Evolutionary conservation across 75 land plant species (phyloP).

Genomic region (Picea glauca): DNA sequence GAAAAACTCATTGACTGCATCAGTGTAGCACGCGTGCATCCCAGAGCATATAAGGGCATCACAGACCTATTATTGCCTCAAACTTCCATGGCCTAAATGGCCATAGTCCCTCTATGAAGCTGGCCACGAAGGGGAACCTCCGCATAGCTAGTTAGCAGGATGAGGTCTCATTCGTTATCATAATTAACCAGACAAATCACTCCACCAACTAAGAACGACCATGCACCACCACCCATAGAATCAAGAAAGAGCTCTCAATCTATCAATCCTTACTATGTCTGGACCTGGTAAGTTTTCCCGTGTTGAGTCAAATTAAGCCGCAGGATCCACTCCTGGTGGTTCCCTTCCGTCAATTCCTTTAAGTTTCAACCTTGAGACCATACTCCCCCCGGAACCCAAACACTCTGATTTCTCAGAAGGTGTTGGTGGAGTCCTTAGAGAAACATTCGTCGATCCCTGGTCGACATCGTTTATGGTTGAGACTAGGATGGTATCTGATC

Average conservation of each 20-base stretch:
- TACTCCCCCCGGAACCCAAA: conserved; percentile 10
- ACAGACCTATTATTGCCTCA: conserved; percentile 63
- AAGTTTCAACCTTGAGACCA: conserved; percentile 65
- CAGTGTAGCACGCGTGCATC: not conserved
- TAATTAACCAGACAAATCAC: conserved; percentile 93
- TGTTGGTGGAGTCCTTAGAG: conserved; percentile 5
- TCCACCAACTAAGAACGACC: conserved; percentile 66
- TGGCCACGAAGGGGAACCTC: conserved; percentile 28
- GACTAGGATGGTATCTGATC: conserved; percentile 11
- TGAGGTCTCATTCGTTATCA: conserved; percentile 96
- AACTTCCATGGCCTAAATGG: conserved; percentile 47
- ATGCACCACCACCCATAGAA: conserved; percentile 67
- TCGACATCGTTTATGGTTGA: conserved; percentile 13
- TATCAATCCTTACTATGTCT: conserved; percentile 58
- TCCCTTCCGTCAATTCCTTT: conserved; percentile 59
- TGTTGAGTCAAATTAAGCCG: conserved; percentile 58
- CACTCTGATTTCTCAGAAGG: conserved; percentile 11
- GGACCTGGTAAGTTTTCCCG: conserved; percentile 50
- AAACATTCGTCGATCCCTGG: conserved; percentile 10
- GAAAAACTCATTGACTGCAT: too few relatives aligned
- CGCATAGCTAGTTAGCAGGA: conserved; percentile 80
- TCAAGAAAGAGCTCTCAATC: conserved; percentile 57
- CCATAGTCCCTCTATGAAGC: conserved; percentile 51
- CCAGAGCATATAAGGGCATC: conserved; percentile 42
- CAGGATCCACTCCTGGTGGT: conserved; percentile 54